Evolutionary conservation across 257 asterid genomes (phyloP).

Genomic region (Catharanthus roseus): DNA sequence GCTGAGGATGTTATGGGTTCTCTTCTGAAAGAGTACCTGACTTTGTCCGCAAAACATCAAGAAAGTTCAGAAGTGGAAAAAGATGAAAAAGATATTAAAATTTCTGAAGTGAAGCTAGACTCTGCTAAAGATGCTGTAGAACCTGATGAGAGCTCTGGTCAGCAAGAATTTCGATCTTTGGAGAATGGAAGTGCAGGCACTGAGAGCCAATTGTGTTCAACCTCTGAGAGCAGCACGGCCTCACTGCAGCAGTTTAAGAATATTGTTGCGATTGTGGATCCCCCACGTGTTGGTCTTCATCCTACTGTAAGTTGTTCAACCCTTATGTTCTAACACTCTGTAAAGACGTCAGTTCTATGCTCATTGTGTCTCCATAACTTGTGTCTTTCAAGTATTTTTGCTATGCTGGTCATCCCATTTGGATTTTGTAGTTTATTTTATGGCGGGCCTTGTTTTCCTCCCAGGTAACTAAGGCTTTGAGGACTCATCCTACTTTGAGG

Average conservation of each 20-base stretch:
- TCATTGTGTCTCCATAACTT: not conserved
- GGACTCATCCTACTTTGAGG: constrained; percentile 72
- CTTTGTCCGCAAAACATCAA: constrained; percentile 42
- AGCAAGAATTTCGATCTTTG: constrained; percentile 20
- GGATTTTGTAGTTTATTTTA: not conserved
- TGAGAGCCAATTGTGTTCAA: constrained; percentile 26
- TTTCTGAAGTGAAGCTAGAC: constrained; percentile 26
- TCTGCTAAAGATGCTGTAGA: constrained; percentile 25
- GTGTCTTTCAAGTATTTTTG: not conserved
- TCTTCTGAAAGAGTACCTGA: constrained; percentile 75
- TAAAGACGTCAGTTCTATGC: no score
- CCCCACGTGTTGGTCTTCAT: constrained; percentile 99
- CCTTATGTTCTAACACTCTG: not conserved
- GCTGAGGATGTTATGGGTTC: constrained; percentile 91
- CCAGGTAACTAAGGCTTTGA: constrained; percentile 83
- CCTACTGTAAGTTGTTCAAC: constrained; percentile 71
- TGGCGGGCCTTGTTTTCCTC: constrained; percentile 8
- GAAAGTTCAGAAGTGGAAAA: constrained; percentile 26
- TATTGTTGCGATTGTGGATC: constrained; percentile 93
- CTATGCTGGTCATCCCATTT: not conserved
- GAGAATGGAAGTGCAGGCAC: constrained; percentile 23
- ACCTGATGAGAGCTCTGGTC: constrained; percentile 29
- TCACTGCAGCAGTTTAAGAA: constrained; percentile 51
- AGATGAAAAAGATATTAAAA: constrained; percentile 27
- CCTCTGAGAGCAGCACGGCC: constrained; percentile 26